Base-by-base conservation (phyloP, 306 rosid genomes). In the Sphenostylis stenocarpa region DNA sequence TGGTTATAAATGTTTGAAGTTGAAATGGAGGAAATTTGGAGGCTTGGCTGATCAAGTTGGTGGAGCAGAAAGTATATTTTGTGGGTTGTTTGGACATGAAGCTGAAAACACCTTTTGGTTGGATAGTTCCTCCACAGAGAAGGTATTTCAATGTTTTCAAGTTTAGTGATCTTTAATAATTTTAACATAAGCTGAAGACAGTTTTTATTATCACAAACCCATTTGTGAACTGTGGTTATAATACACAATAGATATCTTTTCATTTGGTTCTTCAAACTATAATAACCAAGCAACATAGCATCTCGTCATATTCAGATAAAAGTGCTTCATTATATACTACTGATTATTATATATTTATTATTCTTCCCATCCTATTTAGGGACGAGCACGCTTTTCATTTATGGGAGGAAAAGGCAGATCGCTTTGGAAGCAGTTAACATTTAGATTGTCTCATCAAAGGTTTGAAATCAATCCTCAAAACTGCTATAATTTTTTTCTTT, bases 381-480 rank as follows among this genome's bases (percentile, higher is more conserved):
- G 85, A 85, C 86, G 99, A 85, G 99, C 98, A 26, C 94, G 94
- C 48, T 96, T 96, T 84, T 96, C 99, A 56, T 96, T 90, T 76
- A 92, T 96, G 98, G 99, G 99, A 69, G 98, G 93, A 71, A 87
- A 87, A 86, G 97, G 99, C 36, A 97, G 99, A 72, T 21, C 90
- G 8, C 98, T 92, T 39, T 95, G 99, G 99, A 92, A 90, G 88
- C 97, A 92, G 51, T 71, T 95, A 89, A 81, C 90, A 13, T 92
- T 84, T 80, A 84, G 87, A 83, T 77, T 96, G 72, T 88, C 93
- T 53, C 88, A 92, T 70, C 86, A 83, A 78, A 92, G 99, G 99
- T 92, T 74, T 36, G 88, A 77, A 71, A 80, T 34, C 53, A 21
- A 53, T 75, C 53, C 52, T 19, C 24, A 69, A 20, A 33, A 76